A percentile compares a stretch with the other conserved stretches of the same genome.
These are phyloP conservation scores for Calocybe gangraenosa DNA, from an alignment of 768 basidiomycete species.

Conservation along the genomic window DNA sequence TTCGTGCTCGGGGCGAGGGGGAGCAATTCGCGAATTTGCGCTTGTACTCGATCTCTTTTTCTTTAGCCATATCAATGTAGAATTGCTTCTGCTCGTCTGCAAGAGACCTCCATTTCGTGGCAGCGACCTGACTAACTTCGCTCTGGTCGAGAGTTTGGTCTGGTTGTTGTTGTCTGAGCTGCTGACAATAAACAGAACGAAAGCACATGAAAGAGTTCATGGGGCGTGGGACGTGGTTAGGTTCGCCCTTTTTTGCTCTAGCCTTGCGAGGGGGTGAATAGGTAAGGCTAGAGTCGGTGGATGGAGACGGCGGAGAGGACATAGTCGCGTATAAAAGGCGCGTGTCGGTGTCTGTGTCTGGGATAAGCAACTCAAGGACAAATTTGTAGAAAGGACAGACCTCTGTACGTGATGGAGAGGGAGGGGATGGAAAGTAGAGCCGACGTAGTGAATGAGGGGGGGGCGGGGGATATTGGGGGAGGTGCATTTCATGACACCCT, in stretches of 20 bases:
- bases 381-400: constrained; percentile 19
- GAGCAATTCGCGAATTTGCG: constrained; percentile 24
- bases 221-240: constrained; percentile 27
- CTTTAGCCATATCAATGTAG: constrained; percentile 17
- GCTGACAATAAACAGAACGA: constrained; percentile 30
- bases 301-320: constrained; percentile 11
- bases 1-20: constrained; percentile 17
- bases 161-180: no score
- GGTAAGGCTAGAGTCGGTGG: constrained; percentile 10
- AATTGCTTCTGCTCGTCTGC: constrained; percentile 18
- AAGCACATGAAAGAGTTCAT: constrained; percentile 37
- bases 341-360: constrained; percentile 1
- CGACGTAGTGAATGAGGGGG: background rate
- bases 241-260: constrained; percentile 7
- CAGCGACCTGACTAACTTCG: constrained; percentile 29
- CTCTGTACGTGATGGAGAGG: constrained; percentile 11
- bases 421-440: no score
- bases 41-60: constrained; percentile 25
- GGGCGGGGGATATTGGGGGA: background rate
- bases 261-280: constrained; percentile 4
- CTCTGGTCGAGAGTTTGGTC: constrained; percentile 24
- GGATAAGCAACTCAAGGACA: background rate
- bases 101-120: constrained; percentile 24
- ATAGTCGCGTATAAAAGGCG: constrained; percentile 9
- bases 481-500: constrained; percentile 10